phyloP scores from a whole-genome alignment of 768 basidiomycete species.

The Inosperma sp. region DNA sequence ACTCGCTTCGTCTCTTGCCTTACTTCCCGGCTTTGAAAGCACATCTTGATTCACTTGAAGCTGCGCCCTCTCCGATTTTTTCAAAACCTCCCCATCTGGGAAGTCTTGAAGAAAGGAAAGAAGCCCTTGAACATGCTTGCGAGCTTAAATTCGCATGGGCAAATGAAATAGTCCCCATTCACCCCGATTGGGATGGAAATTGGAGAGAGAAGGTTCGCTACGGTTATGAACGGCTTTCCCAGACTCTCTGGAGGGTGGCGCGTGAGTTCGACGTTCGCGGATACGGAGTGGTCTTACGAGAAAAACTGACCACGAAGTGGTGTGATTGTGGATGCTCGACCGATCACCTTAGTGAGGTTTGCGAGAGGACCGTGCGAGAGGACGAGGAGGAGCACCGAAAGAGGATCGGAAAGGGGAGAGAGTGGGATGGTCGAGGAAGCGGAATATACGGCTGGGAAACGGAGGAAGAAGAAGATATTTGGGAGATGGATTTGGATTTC shows the following conservation, averaged over 20 bases:
- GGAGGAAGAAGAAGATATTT: constrained; percentile 70
- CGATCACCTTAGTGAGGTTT: constrained; percentile 72
- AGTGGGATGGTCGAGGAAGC: constrained; percentile 75
- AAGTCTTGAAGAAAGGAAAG: constrained; percentile 52
- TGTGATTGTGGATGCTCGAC: constrained; percentile 80
- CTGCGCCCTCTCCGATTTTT: constrained; percentile 52
- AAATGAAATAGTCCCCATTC: constrained; percentile 30
- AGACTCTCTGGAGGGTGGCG: constrained; percentile 67
- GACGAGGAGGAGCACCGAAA: constrained; percentile 60
- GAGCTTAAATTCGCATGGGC: constrained; percentile 47
- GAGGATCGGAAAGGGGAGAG: constrained; percentile 60
- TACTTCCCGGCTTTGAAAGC: constrained; percentile 54
- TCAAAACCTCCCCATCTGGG: constrained; percentile 64
- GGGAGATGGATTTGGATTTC: constrained; percentile 70
- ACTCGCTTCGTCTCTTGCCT: constrained; percentile 61
- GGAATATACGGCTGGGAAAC: constrained; percentile 73
- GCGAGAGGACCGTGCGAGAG: constrained; percentile 65
- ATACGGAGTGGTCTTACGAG: constrained; percentile 62
- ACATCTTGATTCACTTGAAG: constrained; percentile 58
- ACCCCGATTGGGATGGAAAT: constrained; percentile 47
- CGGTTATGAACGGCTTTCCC: constrained; percentile 60
- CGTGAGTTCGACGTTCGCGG: constrained; percentile 69
- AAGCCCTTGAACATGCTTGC: constrained; percentile 62
- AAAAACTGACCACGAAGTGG: constrained; percentile 72
- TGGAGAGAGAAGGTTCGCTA: constrained; percentile 57